phyloP scores from a whole-genome alignment of 805 yeast genomes.

The Suhomyces tanzawaensis region DNA sequence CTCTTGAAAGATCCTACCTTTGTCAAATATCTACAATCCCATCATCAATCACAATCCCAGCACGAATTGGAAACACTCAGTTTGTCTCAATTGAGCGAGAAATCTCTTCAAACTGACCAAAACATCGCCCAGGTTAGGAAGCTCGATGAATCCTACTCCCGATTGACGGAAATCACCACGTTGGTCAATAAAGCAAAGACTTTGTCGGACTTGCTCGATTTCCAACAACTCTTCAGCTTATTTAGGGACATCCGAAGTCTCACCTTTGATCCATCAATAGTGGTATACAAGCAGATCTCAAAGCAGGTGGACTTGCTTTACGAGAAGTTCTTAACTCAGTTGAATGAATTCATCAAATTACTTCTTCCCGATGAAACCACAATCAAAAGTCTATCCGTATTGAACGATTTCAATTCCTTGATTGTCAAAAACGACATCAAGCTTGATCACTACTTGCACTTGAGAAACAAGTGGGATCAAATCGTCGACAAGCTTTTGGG shows the following conservation, averaged over 20 bases:
- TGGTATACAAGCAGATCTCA: slow-evolving; percentile 7
- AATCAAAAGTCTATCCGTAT: slow-evolving; percentile 8
- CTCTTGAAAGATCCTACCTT: slow-evolving; percentile 4
- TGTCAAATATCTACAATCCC: slow-evolving; percentile 3
- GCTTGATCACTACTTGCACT: slow-evolving; percentile 7
- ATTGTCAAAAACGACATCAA: slow-evolving; percentile 7
- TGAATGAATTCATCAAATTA: slow-evolving; percentile 15
- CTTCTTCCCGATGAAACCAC: slow-evolving; percentile 20
- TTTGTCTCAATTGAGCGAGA: slow-evolving; percentile 9
- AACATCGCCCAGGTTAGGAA: slow-evolving; percentile 5
- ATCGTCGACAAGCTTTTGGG: slow-evolving; percentile 13
- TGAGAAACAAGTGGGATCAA: slow-evolving; percentile 11
- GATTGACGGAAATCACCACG: slow-evolving; percentile 5
- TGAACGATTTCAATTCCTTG: slow-evolving; percentile 12
- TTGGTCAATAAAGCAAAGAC: slow-evolving; percentile 9
- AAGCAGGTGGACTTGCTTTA: slow-evolving; percentile 3
- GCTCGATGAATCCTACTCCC: not conserved
- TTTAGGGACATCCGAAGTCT: slow-evolving; percentile 4
- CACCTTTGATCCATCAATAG: not conserved
- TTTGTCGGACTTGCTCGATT: slow-evolving; percentile 13
- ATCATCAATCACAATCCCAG: not conserved
- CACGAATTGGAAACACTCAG: slow-evolving; percentile 1
- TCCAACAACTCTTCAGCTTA: slow-evolving; percentile 11
- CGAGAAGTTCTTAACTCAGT: slow-evolving; percentile 10
- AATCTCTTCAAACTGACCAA: not conserved